Evolutionary conservation across 139 green algal species (phyloP), one percentile per base, ranked within the genome.

Genomic region (Haematococcus sp.): DNA sequence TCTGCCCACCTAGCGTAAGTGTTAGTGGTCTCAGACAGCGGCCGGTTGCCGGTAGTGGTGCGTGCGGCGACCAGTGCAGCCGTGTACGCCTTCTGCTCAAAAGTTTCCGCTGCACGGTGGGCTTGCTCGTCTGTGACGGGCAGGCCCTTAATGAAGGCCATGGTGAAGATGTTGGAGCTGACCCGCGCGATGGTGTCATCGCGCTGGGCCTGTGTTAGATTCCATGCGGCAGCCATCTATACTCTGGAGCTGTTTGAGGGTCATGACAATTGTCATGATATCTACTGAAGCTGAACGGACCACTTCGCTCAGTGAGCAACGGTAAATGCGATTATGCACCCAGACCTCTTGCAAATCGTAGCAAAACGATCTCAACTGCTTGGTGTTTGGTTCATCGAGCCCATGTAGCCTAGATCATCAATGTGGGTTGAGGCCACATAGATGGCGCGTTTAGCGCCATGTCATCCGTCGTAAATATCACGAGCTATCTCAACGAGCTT

Each of bases 31-130:
- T 89, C 78, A 32, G 32, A 25, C 3, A 75, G 68, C 0, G 86
- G 90, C 40, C 90, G 70, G n/a, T 78, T 64, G 44, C 91, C 91
- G 17, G 91, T 97, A 2, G 91, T 97, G 11, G 89, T 95, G 56
- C 78, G 80, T 0, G 89, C 84, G 23, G 91, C 86, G 30, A 96
- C 90, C 60, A 87, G 61, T 1, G 92, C 91, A 3, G 91, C 86
- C 2, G 89, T 94, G 83, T 95, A 94, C 0, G 92, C 90, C 71
- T 91, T 94, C 63, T 76, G 86, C 79, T 97, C 92, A 19, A 93
- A 71, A 0, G 67, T 68, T 1, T 74, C 66, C 0, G 90, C 90
- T 1, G 79, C 81, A 19, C 68, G 5, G 15, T 60, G 68, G 0
- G 84, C 86, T 1, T 74, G 74, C 52, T 89, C 84, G n/a, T 84